These are phyloP conservation scores for Phytopythium sindhum DNA, from an alignment of 352 stramenopile genomes.

Conservation along the genomic window DNA sequence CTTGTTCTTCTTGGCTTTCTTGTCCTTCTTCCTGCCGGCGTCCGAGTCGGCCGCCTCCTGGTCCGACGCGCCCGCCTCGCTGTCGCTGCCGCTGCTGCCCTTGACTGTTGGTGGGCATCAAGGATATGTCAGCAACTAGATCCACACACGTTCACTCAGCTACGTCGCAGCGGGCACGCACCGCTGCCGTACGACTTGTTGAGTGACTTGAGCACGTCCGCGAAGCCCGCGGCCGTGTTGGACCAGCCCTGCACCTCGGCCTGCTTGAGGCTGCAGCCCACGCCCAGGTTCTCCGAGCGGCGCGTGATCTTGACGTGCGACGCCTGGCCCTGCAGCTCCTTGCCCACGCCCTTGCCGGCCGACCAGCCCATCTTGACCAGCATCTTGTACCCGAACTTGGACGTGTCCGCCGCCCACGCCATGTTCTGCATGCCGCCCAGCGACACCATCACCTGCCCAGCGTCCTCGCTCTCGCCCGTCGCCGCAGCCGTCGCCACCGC, in stretches of 20 bases:
- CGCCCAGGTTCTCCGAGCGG: constrained; percentile 86
- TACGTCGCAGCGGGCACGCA: not conserved
- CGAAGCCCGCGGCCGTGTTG: constrained; percentile 72
- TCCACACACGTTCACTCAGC: not conserved
- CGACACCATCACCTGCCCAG: constrained; percentile 68
- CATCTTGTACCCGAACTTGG: constrained; percentile 95
- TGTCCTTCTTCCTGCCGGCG: constrained; percentile 32
- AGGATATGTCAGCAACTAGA: not conserved
- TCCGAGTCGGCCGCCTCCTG: constrained; percentile 20
- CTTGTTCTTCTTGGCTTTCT: constrained; percentile 39
- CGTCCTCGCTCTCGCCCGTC: constrained; percentile 15
- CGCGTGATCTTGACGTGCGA: constrained; percentile 87
- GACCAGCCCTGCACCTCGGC: constrained; percentile 86
- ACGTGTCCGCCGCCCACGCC: constrained; percentile 84
- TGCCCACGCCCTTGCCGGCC: constrained; percentile 91
- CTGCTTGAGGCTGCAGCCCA: constrained; percentile 90
- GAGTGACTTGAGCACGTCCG: constrained; percentile 80
- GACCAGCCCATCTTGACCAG: constrained; percentile 96
- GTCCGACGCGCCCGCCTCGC: constrained; percentile 21
- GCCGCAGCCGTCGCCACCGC: constrained; percentile 15
- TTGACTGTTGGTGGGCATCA: constrained; percentile 18
- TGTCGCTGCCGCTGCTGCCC: constrained; percentile 27
- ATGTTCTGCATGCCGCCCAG: constrained; percentile 87
- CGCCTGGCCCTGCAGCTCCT: constrained; percentile 88
- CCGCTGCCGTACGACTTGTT: constrained; percentile 69